Evolutionary conservation across 257 asterid genomes (phyloP), one percentile per base, ranked within the genome.

Genomic region (Nicotiana noctiflora): DNA sequence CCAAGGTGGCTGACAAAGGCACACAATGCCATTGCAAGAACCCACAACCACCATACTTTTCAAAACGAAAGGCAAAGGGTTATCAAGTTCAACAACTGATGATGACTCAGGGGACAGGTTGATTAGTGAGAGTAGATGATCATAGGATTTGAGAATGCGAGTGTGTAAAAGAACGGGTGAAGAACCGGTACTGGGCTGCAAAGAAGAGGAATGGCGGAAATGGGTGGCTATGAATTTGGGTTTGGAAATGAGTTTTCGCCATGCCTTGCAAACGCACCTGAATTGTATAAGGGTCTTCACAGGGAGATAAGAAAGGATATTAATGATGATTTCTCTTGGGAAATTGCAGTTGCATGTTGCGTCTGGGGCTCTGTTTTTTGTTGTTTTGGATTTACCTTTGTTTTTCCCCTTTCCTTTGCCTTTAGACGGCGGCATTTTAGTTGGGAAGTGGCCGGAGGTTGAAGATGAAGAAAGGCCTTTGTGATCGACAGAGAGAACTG

Each of bases 251-350:
- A 79, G 40, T 21, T 19, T 37, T 21, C 67, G 1, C 82, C 82
- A 79, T 9, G 27, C 19, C 40, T 79, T 79, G 76, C 82, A 40
- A 19, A 79, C 82, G 2, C 62, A 61, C 76, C 67, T 61, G 75
- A 79, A 62, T 79, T 76, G 34, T n/a, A 79, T 4, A n/a, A 79
- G 82, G 56, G 31, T n/a, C 8, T 79, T 62, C 3, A 44, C 76
- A 32, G 76, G 63, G 31, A 79, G 76, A 32, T 29, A 14, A 4
- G 25, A 19, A 23, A 79, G 67, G 34, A 63, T 79, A 27, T 44
- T 44, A 49, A 14, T 14, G n/a, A 79, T 19, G 32, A 46, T 46
- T 44, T 53, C 66, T 19, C 9, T 13, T 7, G 14, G 80, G 25
- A 76, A 55, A 55, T 4, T 32, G 61, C 21, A 49, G 37, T 46